phyloP scores from a whole-genome alignment of 805 yeast species.

The Barnettozyma salicaria region DNA sequence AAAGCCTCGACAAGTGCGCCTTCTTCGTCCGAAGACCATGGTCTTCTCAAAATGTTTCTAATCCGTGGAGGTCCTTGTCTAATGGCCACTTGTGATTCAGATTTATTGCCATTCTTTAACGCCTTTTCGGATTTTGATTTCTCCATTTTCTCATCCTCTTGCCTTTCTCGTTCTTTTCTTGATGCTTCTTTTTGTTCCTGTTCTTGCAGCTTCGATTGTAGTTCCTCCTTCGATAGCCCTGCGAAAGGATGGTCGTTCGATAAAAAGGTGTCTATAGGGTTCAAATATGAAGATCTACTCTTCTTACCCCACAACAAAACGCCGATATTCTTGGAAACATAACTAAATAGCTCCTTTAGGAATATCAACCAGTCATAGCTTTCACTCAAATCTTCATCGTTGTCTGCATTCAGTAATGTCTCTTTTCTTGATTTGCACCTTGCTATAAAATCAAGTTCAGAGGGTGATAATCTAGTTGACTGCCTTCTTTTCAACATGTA shows the following conservation, averaged over 20 bases:
- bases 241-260: slow-evolving; percentile 6
- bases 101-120: too few species aligned
- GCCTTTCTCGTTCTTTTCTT: slow-evolving; percentile 13
- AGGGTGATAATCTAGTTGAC: slow-evolving; percentile 47
- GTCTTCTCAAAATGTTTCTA: slow-evolving; percentile 42
- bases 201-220: slow-evolving; percentile 15
- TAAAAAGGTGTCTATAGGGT: slow-evolving; percentile 8
- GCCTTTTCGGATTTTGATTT: background rate
- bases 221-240: slow-evolving; percentile 20
- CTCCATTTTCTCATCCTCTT: slow-evolving; percentile 3
- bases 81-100: background rate
- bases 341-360: slow-evolving; percentile 71
- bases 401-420: slow-evolving; percentile 42
- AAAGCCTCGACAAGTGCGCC: slow-evolving; percentile 76
- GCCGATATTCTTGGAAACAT: slow-evolving; percentile 69
- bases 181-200: slow-evolving; percentile 15
- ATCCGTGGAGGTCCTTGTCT: slow-evolving; percentile 20
- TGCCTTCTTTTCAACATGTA: slow-evolving; percentile 33
- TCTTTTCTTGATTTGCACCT: slow-evolving; percentile 70
- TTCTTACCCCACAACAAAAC: slow-evolving; percentile 64
- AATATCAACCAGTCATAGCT: slow-evolving; percentile 85
- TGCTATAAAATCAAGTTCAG: slow-evolving; percentile 72
- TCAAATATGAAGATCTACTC: slow-evolving; percentile 27
- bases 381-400: slow-evolving; percentile 50
- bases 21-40: slow-evolving; percentile 90